Evolutionary conservation across 495 filamentous ascomycete species (phyloP).

Genomic region (Penicillium maclennaniae): DNA sequence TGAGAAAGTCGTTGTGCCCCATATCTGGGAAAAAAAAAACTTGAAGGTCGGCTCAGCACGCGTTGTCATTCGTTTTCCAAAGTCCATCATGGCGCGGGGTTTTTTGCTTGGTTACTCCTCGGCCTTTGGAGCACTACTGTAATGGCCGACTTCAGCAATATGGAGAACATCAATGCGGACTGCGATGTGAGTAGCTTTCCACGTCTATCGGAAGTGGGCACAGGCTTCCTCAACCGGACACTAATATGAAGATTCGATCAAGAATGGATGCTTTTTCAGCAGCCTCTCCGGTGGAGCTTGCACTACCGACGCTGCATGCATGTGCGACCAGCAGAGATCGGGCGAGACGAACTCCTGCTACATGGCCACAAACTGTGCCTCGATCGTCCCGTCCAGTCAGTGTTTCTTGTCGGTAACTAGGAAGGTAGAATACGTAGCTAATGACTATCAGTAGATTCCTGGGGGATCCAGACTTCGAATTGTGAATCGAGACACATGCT

Average conservation of each 20-base stretch:
- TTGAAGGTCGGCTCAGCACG: too few species aligned
- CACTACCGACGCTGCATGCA: conserved; percentile 3
- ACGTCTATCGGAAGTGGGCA: too few species aligned
- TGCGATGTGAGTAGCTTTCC: conserved; percentile 1
- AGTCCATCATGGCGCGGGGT: conserved; percentile 1
- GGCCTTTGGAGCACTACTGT: background rate
- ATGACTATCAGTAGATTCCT: background rate
- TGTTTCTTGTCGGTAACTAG: too few species aligned
- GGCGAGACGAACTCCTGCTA: conserved; percentile 5
- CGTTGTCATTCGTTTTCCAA: conserved; percentile 1
- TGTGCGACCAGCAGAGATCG: conserved; percentile 5
- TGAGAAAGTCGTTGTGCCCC: too few species aligned
- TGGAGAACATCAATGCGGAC: background rate
- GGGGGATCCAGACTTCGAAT: background rate
- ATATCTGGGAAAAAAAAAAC: background rate
- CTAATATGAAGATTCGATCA: background rate
- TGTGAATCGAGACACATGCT: conserved; percentile 5
- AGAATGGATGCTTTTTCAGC: conserved; percentile 2
- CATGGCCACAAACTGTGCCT: conserved; percentile 1
- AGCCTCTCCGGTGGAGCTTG: conserved; percentile 1
- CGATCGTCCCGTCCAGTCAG: conserved; percentile 1
- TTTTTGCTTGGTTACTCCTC: background rate
- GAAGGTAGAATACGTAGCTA: too few species aligned
- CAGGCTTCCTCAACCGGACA: too few species aligned
- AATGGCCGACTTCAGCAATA: background rate